These are phyloP conservation scores for Candida glaebosa DNA, from an alignment of 805 yeast species.

Conservation along the genomic window DNA sequence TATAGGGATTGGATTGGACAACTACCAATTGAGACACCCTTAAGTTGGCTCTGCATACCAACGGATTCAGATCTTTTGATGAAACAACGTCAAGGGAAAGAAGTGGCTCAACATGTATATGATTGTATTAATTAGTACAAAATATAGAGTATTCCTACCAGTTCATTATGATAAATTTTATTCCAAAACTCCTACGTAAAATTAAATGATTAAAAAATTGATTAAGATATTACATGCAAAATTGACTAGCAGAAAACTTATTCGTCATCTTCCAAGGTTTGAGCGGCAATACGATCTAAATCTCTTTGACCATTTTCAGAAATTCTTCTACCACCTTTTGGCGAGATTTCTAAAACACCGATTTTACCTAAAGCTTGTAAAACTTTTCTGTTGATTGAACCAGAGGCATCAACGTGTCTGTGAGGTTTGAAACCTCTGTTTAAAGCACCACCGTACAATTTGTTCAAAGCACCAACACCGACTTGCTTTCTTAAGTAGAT, in stretches of 20 bases:
- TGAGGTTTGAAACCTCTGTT: slow-evolving; percentile 99
- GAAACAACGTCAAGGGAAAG: slow-evolving; percentile 18
- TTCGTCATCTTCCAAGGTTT: slow-evolving; percentile 89
- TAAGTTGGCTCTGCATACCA: slow-evolving; percentile 52
- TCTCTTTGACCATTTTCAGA: slow-evolving; percentile 99
- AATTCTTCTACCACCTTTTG: slow-evolving; percentile 99
- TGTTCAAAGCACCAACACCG: slow-evolving; percentile 99
- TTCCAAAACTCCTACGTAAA: slow-evolving; percentile 5
- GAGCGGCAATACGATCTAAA: slow-evolving; percentile 99
- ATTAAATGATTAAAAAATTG: slow-evolving; percentile 3
- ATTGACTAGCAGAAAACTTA: slow-evolving; percentile 19
- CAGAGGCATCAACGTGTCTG: slow-evolving; percentile 98
- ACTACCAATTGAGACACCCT: slow-evolving; percentile 52
- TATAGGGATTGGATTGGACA: slow-evolving; percentile 47
- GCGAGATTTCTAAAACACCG: slow-evolving; percentile 93
- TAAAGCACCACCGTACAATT: slow-evolving; percentile 97
- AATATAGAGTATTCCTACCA: not conserved
- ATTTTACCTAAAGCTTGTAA: slow-evolving; percentile 97
- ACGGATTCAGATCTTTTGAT: slow-evolving; percentile 38
- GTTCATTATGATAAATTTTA: not conserved
- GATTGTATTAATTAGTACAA: not conserved
- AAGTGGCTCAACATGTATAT: slow-evolving; percentile 12
- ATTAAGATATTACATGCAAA: slow-evolving; percentile 6
- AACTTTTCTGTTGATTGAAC: slow-evolving; percentile 98
- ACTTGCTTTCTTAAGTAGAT: slow-evolving; percentile 98